Evolutionary conservation across 805 yeast genomes (phyloP), one percentile per base, ranked within the genome.

Genomic region (Brettanomyces nanus): DNA sequence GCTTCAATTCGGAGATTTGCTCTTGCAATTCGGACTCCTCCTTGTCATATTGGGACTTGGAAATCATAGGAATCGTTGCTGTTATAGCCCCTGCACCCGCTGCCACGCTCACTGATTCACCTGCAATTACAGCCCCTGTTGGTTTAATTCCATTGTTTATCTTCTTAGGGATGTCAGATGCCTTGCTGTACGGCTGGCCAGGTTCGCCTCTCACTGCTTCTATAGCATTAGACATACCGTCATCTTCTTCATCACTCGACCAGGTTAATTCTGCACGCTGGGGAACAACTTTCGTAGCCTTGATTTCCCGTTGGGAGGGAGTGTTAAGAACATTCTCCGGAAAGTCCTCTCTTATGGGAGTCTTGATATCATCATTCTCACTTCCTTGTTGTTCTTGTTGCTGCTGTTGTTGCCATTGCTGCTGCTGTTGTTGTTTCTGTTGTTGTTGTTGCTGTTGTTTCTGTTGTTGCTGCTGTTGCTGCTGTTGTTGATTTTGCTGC

Each of bases 221-320:
- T n/a, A 31, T 35, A 13, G 33, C 36, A 9, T 44, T 42, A 19
- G 38, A 55, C 1, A 53, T 61, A 6, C 58, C 69, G 1, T 66
- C 73, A 3, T 75, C 85, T 34, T 80, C 92, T 44, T 82, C 95
- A 46, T 82, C 95, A 38, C 87, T 81, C 13, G 90, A 81, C 87
- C 95, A 92, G 3, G 89, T 79, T 54, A 90, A 68, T 31, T 80
- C 76, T 1, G 95, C 85, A 56, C 83, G 85, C 20, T 81, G 73
- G 0, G 97, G 96, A n/a, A 83, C 75, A 4, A 90, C 80, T 4
- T 80, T 76, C 5, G 83, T 72, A 10, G 82, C 58, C 45, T 77
- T 85, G 33, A 59, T 51, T 42, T 56, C 61, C 31, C 58, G 38
- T 41, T 54, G 62, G 9, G 61, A 45, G 11, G 61, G 63, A 9